These are phyloP conservation scores for Backusella australiensis DNA, from an alignment of 192 early-diverging fungal genomes.

Conservation along the genomic window DNA sequence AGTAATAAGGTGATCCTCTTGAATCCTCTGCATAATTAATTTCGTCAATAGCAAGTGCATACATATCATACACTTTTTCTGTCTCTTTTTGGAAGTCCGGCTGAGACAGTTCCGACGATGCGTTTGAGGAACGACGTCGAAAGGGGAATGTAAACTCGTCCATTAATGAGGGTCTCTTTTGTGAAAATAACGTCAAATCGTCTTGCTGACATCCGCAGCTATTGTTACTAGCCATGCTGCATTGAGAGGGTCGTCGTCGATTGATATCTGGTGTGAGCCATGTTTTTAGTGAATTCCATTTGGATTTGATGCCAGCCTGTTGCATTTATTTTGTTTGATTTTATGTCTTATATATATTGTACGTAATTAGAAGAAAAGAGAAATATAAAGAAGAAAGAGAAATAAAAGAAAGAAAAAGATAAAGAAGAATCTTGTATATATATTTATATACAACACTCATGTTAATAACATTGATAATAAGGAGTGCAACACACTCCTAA, in stretches of 20 bases:
- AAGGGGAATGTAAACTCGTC: conserved; percentile 7
- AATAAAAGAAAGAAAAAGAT: neutral
- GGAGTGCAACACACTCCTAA: neutral
- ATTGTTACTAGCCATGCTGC: neutral
- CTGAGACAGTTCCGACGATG: neutral
- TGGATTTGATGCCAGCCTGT: neutral
- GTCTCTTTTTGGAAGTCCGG: conserved; percentile 9
- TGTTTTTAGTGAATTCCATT: conserved; percentile 8
- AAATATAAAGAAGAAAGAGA: neutral
- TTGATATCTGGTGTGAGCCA: conserved; percentile 17
- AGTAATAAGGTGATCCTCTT: conserved; percentile 42
- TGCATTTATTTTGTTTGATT: neutral
- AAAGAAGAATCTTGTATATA: neutral
- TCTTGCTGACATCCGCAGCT: neutral
- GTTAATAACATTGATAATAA: neutral
- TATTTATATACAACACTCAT: neutral
- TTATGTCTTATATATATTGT: neutral
- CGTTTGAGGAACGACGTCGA: conserved; percentile 2
- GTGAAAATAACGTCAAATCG: neutral
- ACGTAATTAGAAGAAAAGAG: neutral
- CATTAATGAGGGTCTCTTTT: neutral
- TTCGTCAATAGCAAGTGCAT: conserved; percentile 14
- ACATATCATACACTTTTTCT: conserved; percentile 5
- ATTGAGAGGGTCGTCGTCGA: conserved; percentile 6
- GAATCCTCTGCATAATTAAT: conserved; percentile 40